Conservation (phyloP, 164 flowering plant genomes). For the Magnolia kwangsiensis region DNA sequence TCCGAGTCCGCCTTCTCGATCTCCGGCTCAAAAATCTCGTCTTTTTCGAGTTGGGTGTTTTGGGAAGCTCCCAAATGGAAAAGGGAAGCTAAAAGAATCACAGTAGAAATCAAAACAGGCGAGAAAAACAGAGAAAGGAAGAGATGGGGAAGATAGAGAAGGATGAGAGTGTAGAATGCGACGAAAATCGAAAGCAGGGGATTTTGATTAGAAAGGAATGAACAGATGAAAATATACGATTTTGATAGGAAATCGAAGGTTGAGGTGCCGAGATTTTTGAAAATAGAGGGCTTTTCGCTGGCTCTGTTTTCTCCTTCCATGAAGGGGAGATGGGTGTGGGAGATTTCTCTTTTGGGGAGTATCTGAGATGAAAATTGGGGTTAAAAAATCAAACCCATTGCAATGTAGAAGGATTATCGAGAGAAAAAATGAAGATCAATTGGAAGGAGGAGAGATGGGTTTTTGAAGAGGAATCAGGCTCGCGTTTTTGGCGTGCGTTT, state of each 20-base stretch:
- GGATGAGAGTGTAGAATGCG: constrained; percentile 47
- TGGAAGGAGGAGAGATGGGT: background rate
- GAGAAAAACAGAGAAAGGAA: constrained; percentile 39
- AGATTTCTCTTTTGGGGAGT: background rate
- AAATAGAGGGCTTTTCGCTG: constrained; percentile 1
- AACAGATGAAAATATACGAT: background rate
- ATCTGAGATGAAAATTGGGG: background rate
- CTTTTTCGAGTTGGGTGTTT: constrained; percentile 1
- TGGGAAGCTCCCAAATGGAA: constrained; percentile 55
- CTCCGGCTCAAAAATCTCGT: background rate
- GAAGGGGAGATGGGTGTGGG: background rate
- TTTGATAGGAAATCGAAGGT: background rate
- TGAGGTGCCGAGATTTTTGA: background rate
- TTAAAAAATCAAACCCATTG: constrained; percentile 5
- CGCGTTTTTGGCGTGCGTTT: constrained; percentile 4
- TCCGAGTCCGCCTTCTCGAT: background rate
- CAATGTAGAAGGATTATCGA: background rate
- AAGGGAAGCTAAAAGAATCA: constrained; percentile 39
- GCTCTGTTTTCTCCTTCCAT: background rate
- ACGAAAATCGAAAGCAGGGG: constrained; percentile 60
- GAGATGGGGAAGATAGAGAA: constrained; percentile 56
- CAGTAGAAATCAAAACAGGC: constrained; percentile 48
- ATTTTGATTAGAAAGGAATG: constrained; percentile 22
- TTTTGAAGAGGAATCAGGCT: background rate
- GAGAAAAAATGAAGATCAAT: background rate